Evolutionary conservation across 2,329 filamentous ascomycete species (phyloP).

Genomic region (Calonectria leucothoes): DNA sequence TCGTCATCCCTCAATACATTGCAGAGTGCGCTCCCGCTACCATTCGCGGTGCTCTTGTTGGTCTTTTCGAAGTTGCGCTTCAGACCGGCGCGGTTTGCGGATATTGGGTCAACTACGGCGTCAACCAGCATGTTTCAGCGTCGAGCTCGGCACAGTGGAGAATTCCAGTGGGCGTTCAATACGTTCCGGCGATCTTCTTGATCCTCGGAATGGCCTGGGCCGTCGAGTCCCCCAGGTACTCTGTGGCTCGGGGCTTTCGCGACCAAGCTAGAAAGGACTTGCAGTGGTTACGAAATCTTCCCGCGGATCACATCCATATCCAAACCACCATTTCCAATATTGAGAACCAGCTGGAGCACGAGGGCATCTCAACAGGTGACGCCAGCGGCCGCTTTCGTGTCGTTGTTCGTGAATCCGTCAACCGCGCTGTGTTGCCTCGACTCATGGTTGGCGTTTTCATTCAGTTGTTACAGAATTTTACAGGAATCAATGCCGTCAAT

Average conservation of each 20-base stretch:
- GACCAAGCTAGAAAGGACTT: slow-evolving; percentile 25
- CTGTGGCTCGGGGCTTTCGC: slow-evolving; percentile 21
- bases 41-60: slow-evolving; percentile 63
- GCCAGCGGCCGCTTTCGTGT: slow-evolving; percentile 1
- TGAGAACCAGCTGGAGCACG: slow-evolving; percentile 28
- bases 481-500: slow-evolving; percentile 74
- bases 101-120: slow-evolving; percentile 50
- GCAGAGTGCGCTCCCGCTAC: slow-evolving; percentile 66
- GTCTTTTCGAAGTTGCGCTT: slow-evolving; percentile 63
- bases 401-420: slow-evolving; percentile 21
- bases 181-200: slow-evolving; percentile 37
- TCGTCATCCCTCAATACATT: slow-evolving; percentile 68
- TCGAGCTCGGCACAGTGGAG: slow-evolving; percentile 49
- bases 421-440: slow-evolving; percentile 56
- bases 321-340: slow-evolving; percentile 21
- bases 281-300: slow-evolving; percentile 25
- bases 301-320: slow-evolving; percentile 26
- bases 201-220: slow-evolving; percentile 44
- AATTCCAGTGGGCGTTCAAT: slow-evolving; percentile 50
- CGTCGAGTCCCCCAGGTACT: slow-evolving; percentile 48
- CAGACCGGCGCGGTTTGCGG: slow-evolving; percentile 62
- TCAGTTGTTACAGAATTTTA: slow-evolving; percentile 38
- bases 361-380: slow-evolving; percentile 7
- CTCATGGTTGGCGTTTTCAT: slow-evolving; percentile 68
- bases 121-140: slow-evolving; percentile 29